These are phyloP conservation scores for Diaporthe ampelina DNA, from an alignment of 2,329 filamentous ascomycete species.

Conservation along the genomic window DNA sequence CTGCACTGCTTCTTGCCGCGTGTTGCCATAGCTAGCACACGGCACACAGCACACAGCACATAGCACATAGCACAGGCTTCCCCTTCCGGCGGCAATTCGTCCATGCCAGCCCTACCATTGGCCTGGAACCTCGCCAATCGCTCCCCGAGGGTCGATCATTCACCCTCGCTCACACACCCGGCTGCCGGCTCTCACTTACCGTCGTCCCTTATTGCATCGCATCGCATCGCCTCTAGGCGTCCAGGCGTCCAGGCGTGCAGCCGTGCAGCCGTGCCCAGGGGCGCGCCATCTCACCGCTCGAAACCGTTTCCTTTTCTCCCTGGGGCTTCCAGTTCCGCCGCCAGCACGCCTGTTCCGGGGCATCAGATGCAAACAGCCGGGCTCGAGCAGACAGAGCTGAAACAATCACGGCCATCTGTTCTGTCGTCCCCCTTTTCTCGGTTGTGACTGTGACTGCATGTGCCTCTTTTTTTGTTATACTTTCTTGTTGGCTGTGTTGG, in stretches of 20 bases:
- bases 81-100: conserved; percentile 34
- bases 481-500: conserved; percentile 15
- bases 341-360: conserved; percentile 8
- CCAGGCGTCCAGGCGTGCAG: conserved; percentile 14
- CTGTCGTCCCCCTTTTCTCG: not conserved
- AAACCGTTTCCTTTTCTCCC: conserved; percentile 33
- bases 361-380: conserved; percentile 30
- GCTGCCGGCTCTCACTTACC: conserved; percentile 29
- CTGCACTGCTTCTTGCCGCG: conserved; percentile 3
- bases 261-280: conserved; percentile 18
- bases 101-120: conserved; percentile 39
- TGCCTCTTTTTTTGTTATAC: not conserved
- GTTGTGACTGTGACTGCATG: conserved; percentile 15
- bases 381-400: conserved; percentile 27
- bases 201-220: conserved; percentile 35
- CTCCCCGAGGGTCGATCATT: conserved; percentile 38
- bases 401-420: conserved; percentile 21
- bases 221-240: too few species aligned
- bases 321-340: conserved; percentile 16
- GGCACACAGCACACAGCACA: too few species aligned
- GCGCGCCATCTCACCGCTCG: conserved; percentile 33
- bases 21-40: not conserved
- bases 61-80: conserved; percentile 15
- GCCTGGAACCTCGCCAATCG: conserved; percentile 36
- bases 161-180: conserved; percentile 9